phyloP scores from a whole-genome alignment of 192 early-diverging fungal genomes.

The Umbelopsis sp. region DNA sequence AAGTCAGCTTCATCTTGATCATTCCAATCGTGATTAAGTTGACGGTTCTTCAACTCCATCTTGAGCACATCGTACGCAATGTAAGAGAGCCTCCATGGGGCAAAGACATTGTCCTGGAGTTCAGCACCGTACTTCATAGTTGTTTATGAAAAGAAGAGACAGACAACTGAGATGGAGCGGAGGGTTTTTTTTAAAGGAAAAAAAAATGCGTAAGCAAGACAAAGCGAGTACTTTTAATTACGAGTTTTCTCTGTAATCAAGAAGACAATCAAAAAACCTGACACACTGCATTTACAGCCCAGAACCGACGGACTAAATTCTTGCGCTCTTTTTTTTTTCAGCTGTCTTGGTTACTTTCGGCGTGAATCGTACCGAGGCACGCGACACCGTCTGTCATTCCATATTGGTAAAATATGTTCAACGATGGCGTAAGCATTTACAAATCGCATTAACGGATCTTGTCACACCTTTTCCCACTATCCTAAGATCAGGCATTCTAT shows the following conservation, averaged over 20 bases:
- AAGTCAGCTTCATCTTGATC: slow-evolving; percentile 65
- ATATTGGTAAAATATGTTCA: neutral
- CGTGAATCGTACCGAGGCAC: neutral
- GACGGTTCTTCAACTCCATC: slow-evolving; percentile 43
- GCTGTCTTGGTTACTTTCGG: no score
- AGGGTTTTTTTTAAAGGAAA: neutral
- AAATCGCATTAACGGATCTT: neutral
- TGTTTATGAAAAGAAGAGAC: neutral
- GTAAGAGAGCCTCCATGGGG: slow-evolving; percentile 38
- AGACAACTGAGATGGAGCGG: neutral
- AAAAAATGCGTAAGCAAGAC: neutral
- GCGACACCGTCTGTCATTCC: slow-evolving; percentile 7
- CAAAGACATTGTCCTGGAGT: slow-evolving; percentile 41
- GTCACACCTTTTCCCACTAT: no score
- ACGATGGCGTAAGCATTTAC: neutral
- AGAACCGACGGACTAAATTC: no score
- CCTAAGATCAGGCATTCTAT: no score
- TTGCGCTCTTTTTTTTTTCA: no score
- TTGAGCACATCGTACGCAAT: slow-evolving; percentile 38
- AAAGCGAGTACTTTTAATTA: no score
- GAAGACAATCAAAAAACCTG: no score
- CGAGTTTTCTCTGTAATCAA: no score
- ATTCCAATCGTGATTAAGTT: slow-evolving; percentile 55
- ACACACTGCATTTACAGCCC: no score
- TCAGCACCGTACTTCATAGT: slow-evolving; percentile 41